These are phyloP conservation scores for Xylariomycetidae sp. DNA, from an alignment of 2,329 filamentous ascomycete species.

Conservation along the genomic window DNA sequence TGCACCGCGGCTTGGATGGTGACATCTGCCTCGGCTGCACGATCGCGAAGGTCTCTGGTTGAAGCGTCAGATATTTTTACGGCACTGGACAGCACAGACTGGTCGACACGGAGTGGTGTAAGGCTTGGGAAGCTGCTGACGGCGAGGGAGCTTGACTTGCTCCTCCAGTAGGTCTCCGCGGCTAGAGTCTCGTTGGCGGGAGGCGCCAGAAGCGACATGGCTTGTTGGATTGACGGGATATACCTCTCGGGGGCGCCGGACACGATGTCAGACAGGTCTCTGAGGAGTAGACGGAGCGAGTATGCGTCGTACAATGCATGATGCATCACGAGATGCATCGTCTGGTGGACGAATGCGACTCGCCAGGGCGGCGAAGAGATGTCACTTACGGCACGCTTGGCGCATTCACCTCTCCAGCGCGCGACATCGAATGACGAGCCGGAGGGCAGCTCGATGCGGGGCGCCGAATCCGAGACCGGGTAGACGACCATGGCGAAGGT, in stretches of 20 bases:
- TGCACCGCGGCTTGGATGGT: conserved; percentile 74
- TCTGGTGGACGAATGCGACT: conserved; percentile 41
- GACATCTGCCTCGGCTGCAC: conserved; percentile 55
- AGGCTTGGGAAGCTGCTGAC: conserved; percentile 73
- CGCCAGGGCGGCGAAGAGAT: conserved; percentile 61
- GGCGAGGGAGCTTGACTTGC: conserved; percentile 45
- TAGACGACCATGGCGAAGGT: conserved; percentile 76
- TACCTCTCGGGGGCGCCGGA: conserved; percentile 9
- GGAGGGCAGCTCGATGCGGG: too few species aligned
- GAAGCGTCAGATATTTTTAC: conserved; percentile 34
- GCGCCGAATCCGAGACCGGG: conserved; percentile 17
- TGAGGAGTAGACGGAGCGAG: conserved; percentile 62
- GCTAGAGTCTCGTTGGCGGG: conserved; percentile 19
- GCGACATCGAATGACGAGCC: conserved; percentile 25
- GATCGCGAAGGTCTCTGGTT: conserved; percentile 45
- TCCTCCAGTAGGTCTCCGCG: conserved; percentile 59
- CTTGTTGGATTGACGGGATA: conserved; percentile 24
- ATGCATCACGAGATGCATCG: conserved; percentile 54
- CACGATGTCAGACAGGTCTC: conserved; percentile 43
- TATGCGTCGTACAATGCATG: conserved; percentile 85
- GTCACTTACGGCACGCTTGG: conserved; percentile 31
- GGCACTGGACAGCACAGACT: conserved; percentile 27
- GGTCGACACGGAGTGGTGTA: conserved; percentile 52
- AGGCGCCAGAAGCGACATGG: conserved; percentile 38
- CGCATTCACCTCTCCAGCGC: conserved; percentile 33